Conservation (phyloP, 1,284 basidiomycete species). For the Marasmius fiardii region DNA sequence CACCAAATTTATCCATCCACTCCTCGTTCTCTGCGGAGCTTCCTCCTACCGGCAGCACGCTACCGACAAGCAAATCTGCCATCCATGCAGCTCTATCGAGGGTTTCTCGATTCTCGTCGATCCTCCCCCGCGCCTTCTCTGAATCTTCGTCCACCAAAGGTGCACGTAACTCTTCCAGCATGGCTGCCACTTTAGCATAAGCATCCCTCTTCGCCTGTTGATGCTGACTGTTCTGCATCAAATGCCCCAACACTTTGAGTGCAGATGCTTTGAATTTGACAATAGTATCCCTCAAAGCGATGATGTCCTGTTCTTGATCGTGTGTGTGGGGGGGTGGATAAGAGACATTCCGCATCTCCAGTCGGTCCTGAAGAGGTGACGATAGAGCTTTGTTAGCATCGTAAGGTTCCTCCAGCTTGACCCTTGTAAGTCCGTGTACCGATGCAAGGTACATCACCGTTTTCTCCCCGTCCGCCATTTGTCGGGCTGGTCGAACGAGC, state of each 20-base stretch:
- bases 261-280: conserved; percentile 67
- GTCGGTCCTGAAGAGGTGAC: conserved; percentile 10
- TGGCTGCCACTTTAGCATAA: conserved; percentile 59
- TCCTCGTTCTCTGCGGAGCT: conserved; percentile 38
- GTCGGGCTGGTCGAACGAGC: conserved; percentile 39
- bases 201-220: conserved; percentile 56
- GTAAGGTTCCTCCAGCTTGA: conserved; percentile 34
- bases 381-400: conserved; percentile 9
- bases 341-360: conserved; percentile 18
- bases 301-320: conserved; percentile 23
- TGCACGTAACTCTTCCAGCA: conserved; percentile 40
- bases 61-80: conserved; percentile 69
- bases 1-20: conserved; percentile 69
- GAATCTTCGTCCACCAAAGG: conserved; percentile 31
- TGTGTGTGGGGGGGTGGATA: conserved; percentile 9
- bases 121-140: conserved; percentile 34
- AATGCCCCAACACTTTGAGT: conserved; percentile 58
- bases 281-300: conserved; percentile 46
- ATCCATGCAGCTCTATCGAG: conserved; percentile 62
- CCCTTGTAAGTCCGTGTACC: conserved; percentile 45
- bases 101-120: conserved; percentile 41
- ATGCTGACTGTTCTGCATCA: conserved; percentile 53
- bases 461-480: conserved; percentile 28
- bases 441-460: conserved; percentile 50
- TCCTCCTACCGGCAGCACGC: conserved; percentile 27